Evolutionary conservation across 2,329 filamentous ascomycete genomes (phyloP).

Genomic region (Dothideomycetes sp.): DNA sequence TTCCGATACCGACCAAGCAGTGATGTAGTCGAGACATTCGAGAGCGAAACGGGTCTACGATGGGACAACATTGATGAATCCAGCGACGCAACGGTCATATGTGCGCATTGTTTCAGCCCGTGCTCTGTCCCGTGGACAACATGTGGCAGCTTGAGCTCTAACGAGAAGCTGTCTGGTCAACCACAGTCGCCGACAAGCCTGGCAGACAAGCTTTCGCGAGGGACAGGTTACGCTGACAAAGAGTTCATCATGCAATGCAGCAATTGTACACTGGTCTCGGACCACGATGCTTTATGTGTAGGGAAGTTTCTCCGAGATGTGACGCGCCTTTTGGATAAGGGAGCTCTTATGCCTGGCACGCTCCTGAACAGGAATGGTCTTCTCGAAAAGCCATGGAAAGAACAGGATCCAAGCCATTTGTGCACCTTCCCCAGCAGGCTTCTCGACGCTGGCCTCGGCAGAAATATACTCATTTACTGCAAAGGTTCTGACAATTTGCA

Average conservation of each 20-base stretch:
- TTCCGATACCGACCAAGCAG: constrained; percentile 46
- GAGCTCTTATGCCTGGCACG: constrained; percentile 56
- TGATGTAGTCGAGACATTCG: constrained; percentile 37
- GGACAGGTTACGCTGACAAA: constrained; percentile 51
- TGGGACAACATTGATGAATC: constrained; percentile 53
- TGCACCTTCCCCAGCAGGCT: constrained; percentile 14
- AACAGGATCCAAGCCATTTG: constrained; percentile 37
- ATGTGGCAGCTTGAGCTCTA: constrained; percentile 3
- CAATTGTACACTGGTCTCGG: constrained; percentile 39
- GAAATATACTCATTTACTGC: constrained; percentile 20
- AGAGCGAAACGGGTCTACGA: constrained; percentile 32
- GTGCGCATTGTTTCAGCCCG: constrained; percentile 40
- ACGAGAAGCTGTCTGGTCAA: constrained; percentile 9
- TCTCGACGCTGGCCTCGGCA: constrained; percentile 36
- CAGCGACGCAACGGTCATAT: constrained; percentile 38
- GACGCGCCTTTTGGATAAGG: constrained; percentile 32
- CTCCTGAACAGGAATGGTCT: constrained; percentile 37
- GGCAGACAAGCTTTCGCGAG: constrained; percentile 24
- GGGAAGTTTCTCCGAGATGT: constrained; percentile 51
- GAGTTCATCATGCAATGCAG: constrained; percentile 41
- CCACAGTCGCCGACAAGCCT: constrained; percentile 23
- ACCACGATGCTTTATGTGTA: constrained; percentile 49
- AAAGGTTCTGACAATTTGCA: constrained; percentile 14
- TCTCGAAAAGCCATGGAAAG: constrained; percentile 1
- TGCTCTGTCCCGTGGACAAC: constrained; percentile 50